Evolutionary conservation across 2,329 filamentous ascomycete genomes (phyloP), one percentile per base, ranked within the genome.

Genomic region (Colletotrichum sansevieriae): DNA sequence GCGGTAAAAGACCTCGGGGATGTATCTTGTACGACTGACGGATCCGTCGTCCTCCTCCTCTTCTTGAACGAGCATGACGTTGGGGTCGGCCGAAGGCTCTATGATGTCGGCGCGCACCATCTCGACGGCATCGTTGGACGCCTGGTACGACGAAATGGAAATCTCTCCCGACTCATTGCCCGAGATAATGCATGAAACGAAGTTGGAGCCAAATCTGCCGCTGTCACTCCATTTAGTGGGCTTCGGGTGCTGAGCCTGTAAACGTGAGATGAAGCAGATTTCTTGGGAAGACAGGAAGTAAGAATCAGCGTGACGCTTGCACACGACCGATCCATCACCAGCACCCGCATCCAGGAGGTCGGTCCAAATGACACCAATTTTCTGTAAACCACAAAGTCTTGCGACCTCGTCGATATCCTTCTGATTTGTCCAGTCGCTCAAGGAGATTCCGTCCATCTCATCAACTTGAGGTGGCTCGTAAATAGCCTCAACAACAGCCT

Each of bases 191-290:
- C 96, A 99, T 0, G 96, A 98, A 55, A 99, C 95, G 78, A 98
- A 98, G 77, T 97, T 96, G 56, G 95, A 98, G 18, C 96, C 96
- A 76, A 98, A 99, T 63, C 88, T 88, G 52, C 95, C 96, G 3
- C 93, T 97, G 75, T 98, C 95, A 78, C 95, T 97, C 95, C 96
- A 99, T 79, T 98, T 98, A 9, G 93, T 96, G 18, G 94, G 85
- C 74, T 97, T 95, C 1, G 95, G 95, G 74, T 97, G 89, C 75
- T 92, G 90, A 8, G 94, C 93, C 80, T 99, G 96, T 70, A 97
- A 86, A 55, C 94, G 89, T 20, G 96, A 91, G 1, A 95, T 92
- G 79, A 98, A 98, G 71, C 90, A 90, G 70, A 98, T 91, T 79
- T 99, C 96, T 12, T 97, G 88, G 1, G 96, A 98, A 0, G 95